These are phyloP conservation scores for Trichoderma hamatum DNA, from an alignment of 2,329 filamentous ascomycete genomes.

Conservation along the genomic window DNA sequence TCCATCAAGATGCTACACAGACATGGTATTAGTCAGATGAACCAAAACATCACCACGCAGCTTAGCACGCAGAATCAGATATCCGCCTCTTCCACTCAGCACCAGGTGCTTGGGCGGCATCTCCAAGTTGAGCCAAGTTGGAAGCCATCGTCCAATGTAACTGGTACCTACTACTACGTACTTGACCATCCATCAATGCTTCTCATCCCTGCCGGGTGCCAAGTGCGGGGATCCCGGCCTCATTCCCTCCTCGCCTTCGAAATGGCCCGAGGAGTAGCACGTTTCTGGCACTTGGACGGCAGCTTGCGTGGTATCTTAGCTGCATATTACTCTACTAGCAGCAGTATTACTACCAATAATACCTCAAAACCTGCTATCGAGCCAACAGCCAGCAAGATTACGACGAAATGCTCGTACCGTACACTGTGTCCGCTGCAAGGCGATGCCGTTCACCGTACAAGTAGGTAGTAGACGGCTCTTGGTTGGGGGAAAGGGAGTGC, in stretches of 20 bases:
- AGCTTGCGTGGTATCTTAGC: not conserved
- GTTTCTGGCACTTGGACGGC: not conserved
- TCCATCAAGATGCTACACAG: not conserved
- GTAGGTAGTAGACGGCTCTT: too few species aligned
- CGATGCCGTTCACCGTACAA: not conserved
- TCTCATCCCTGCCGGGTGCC: not conserved
- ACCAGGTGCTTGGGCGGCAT: not conserved
- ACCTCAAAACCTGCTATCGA: not conserved
- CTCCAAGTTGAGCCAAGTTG: not conserved
- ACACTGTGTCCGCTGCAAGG: not conserved
- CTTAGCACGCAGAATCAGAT: not conserved
- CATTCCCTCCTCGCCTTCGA: not conserved
- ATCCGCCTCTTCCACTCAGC: not conserved
- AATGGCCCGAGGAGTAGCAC: not conserved
- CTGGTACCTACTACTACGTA: not conserved
- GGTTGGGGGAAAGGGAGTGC: not conserved
- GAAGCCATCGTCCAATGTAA: not conserved
- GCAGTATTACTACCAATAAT: not conserved
- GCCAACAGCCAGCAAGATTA: not conserved
- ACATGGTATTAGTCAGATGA: not conserved
- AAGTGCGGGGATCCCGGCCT: slow-evolving; percentile 17
- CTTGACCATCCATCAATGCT: too few species aligned
- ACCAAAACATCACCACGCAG: not conserved
- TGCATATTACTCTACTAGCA: not conserved
- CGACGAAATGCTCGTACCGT: not conserved